phyloP scores from a whole-genome alignment of 148 eudicot genomes.

The Vaccinium darrowii region DNA sequence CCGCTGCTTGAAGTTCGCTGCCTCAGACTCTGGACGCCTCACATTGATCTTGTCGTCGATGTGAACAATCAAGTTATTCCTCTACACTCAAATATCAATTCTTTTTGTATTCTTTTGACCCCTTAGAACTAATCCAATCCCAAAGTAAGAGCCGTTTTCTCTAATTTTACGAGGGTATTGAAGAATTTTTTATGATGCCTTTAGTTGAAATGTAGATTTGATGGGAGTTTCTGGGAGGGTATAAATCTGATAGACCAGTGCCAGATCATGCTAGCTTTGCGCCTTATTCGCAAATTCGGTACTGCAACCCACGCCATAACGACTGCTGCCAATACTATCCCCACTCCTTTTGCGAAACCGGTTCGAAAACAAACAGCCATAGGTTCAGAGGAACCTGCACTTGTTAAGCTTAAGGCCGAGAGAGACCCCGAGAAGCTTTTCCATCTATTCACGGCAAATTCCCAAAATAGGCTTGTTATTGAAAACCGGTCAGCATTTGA shows the following conservation, averaged over 20 bases:
- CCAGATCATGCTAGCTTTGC: conserved; percentile 39
- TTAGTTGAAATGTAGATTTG: conserved; percentile 7
- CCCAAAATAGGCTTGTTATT: conserved; percentile 53
- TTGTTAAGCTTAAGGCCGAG: conserved; percentile 62
- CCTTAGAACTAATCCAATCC: background rate
- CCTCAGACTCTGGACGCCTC: too few relatives aligned
- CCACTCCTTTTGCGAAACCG: background rate
- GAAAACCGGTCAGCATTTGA: conserved; percentile 73
- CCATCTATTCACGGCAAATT: conserved; percentile 61
- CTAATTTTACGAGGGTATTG: background rate
- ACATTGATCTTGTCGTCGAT: too few relatives aligned
- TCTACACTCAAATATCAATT: too few relatives aligned
- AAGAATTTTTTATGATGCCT: background rate
- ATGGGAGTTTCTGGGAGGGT: conserved; percentile 23
- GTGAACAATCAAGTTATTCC: too few relatives aligned
- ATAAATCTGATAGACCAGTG: background rate
- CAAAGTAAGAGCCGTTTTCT: background rate
- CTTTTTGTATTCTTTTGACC: too few relatives aligned
- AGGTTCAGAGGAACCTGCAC: conserved; percentile 53
- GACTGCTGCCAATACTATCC: background rate
- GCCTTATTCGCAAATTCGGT: conserved; percentile 37
- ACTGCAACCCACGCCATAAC: conserved; percentile 9
- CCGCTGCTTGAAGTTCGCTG: too few relatives aligned
- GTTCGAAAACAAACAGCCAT: background rate
- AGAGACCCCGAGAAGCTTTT: conserved; percentile 73